Base-by-base conservation (phyloP, 495 filamentous ascomycete genomes). In the Aspergillus funiculosus region DNA sequence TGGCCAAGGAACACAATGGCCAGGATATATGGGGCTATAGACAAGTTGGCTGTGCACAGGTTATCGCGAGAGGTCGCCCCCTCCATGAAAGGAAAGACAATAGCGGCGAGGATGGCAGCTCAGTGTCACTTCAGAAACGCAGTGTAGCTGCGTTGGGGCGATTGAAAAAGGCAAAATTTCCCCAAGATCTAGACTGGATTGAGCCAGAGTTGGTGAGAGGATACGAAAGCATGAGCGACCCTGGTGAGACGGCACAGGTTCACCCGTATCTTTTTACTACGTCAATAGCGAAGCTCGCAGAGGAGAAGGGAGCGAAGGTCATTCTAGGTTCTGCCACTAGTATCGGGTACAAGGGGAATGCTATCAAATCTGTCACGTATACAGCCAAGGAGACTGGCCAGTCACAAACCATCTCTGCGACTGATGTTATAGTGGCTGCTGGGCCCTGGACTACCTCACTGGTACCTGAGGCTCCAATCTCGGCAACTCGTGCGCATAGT, bases 231-330 rank as follows among this genome's bases (percentile, higher is more conserved):
- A 95, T 97, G 88, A 89, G 89, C 6, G 69, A 73, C 4, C 83
- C 84, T 0, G 77, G 76, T 4, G 83, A 80, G 28, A 97, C 92
- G 1, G 87, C 92, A 2, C 92, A 97, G 61, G 92, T 97, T 5
- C 92, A 97, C 62, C 92, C 92, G 1, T 89, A 86, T 57, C 80
- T 86, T 17, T 96, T 98, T 54, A 98, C 91, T 2, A 95, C 80
- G 0, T 75, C 85, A 3, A 92, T 98, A 60, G 87, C 88, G 8
- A 75, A 78, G 27, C 73, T 98, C 13, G 89, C 91, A 6, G 72
- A 76, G 47, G 79, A 89, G 45, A 79, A 75, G 47, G 91, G 91
- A 6, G 83, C 78, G 18, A 76, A 83, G 32, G 78, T 96, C 41
- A 71, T 82, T 18, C 52, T 85, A 22, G 85, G 86, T 8, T 75